These are phyloP conservation scores for Psophocarpus tetragonolobus DNA, from an alignment of 306 rosid genomes.

Conservation along the genomic window DNA sequence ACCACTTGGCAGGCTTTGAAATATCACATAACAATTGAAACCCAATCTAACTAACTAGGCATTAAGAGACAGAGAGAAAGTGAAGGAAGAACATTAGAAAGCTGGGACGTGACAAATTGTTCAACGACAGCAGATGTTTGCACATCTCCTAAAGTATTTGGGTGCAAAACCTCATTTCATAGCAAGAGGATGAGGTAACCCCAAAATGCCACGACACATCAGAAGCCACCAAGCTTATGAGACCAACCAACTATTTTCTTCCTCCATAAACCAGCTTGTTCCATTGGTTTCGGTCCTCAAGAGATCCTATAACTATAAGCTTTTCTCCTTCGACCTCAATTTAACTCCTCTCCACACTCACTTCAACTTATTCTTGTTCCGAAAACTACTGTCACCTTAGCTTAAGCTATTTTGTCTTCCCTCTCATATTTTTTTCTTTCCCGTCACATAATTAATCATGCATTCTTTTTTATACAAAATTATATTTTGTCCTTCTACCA, in stretches of 20 bases:
- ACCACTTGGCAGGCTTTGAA: background rate
- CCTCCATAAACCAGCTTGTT: background rate
- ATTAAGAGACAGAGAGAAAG: background rate
- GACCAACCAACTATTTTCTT: background rate
- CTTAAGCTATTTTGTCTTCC: background rate
- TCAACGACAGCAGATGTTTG: background rate
- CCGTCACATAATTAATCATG: background rate
- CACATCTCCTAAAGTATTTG: background rate
- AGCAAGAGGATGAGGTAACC: too few relatives aligned
- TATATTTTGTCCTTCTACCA: background rate
- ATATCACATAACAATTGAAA: background rate
- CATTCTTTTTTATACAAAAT: background rate
- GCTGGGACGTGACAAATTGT: background rate
- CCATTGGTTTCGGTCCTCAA: background rate
- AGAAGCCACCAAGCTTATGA: conserved; percentile 46
- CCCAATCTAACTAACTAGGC: background rate
- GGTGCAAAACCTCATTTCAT: background rate
- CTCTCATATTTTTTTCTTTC: background rate
- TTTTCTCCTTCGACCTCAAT: background rate
- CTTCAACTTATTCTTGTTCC: background rate
- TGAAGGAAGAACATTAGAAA: background rate
- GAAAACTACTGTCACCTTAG: background rate
- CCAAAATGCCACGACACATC: conserved; percentile 60
- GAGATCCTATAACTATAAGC: background rate
- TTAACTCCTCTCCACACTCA: background rate